Evolutionary conservation across 2,329 filamentous ascomycete genomes (phyloP), one percentile per base, ranked within the genome.

Genomic region (Xylariaceae sp.): DNA sequence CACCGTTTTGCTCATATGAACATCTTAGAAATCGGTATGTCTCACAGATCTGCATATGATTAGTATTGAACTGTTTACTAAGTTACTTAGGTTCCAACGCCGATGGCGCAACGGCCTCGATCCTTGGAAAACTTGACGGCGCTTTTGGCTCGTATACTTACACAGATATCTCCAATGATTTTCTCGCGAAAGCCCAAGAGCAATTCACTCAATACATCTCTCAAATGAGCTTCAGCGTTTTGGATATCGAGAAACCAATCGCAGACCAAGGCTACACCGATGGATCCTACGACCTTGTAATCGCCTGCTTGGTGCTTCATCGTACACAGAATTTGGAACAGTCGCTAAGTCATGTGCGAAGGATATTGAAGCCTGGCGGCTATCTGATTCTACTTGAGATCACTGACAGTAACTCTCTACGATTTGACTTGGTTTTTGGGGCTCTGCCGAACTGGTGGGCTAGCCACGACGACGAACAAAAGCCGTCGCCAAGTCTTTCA

Each of bases 101-200:
- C 0, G 62, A 68, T 7, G 29, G 23, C 4, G 4, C 23, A 26
- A 26, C 23, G 9, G 23, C 23, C 23, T 26, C 42, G 0, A 61
- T 79, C 16, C 54, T 80, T 2, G 56, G 66, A 1, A 26, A 49
- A 3, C 56, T 79, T 14, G 68, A 64, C 0, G 9, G 55, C 20
- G n/a, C 44, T 4, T 75, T 75, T 43, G 56, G 65, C 1, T 68
- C 70, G 3, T 81, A 79, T 57, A 77, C 74, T 0, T 81, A 70
- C 61, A 79, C 79, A 0, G 77, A 80, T 48, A 70, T 78, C 6
- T 73, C 72, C 0, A 47, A 67, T 2, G 70, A 65, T 18, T 75
- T 74, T 64, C 77, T 80, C 44, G 67, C 69, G 12, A 54, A 66
- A 1, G 74, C 62, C 64, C 54, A 65, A 40, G 61, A 70, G 29